These are phyloP conservation scores for Ascomycota sp. DNA, from an alignment of 2,329 filamentous ascomycete species.

Conservation along the genomic window DNA sequence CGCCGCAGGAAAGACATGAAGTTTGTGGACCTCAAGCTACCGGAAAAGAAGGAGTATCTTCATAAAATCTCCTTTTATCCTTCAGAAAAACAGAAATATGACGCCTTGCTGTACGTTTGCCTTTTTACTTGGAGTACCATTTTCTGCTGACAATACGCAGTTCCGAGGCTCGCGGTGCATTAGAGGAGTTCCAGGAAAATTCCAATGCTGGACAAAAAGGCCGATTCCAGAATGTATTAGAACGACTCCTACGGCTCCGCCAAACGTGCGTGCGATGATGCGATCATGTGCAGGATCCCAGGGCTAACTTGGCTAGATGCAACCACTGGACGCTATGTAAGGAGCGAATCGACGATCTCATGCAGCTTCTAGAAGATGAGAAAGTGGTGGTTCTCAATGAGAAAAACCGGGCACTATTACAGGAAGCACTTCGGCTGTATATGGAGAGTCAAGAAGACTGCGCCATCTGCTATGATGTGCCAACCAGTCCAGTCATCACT, in stretches of 20 bases:
- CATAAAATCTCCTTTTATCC: slow-evolving; percentile 50
- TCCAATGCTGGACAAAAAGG: slow-evolving; percentile 21
- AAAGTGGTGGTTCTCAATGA: slow-evolving; percentile 46
- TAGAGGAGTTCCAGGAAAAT: slow-evolving; percentile 33
- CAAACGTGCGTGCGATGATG: slow-evolving; percentile 31
- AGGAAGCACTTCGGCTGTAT: slow-evolving; percentile 51
- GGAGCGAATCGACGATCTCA: slow-evolving; percentile 47
- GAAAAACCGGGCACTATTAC: slow-evolving; percentile 49
- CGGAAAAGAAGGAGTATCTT: slow-evolving; percentile 54
- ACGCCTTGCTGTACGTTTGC: slow-evolving; percentile 37
- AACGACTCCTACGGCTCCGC: slow-evolving; percentile 59
- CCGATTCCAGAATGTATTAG: slow-evolving; percentile 53
- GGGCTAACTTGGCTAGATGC: slow-evolving; percentile 23
- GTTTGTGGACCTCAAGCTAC: slow-evolving; percentile 62
- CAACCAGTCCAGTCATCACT: slow-evolving; percentile 58
- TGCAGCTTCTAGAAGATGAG: slow-evolving; percentile 44
- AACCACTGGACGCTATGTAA: slow-evolving; percentile 74
- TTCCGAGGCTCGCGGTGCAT: slow-evolving; percentile 49
- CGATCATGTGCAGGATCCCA: not conserved
- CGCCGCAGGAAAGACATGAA: slow-evolving; percentile 72
- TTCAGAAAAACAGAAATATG: slow-evolving; percentile 58
- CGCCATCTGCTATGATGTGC: slow-evolving; percentile 52
- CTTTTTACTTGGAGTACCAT: not conserved
- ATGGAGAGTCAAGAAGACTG: slow-evolving; percentile 70
- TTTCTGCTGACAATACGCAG: slow-evolving; percentile 13